Evolutionary conservation across 345 rosid genomes (phyloP).

Genomic region (Hibiscus tridactylites): DNA sequence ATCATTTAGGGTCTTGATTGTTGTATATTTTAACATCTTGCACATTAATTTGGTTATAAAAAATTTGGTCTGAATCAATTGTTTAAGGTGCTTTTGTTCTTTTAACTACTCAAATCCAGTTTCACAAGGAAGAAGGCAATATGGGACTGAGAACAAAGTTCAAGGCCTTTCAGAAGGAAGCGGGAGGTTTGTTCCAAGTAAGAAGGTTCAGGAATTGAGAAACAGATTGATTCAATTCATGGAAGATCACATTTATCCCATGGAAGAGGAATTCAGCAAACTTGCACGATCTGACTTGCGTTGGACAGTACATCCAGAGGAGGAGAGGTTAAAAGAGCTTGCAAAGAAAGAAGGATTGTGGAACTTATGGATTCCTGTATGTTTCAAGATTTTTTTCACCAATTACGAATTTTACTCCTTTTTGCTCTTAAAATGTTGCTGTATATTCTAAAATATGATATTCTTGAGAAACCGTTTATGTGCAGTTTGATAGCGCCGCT

Average conservation of each 20-base stretch:
- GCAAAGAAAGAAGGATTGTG: slow-evolving; percentile 89
- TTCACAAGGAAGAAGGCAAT: slow-evolving; percentile 22
- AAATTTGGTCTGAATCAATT: not conserved
- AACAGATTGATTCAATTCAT: slow-evolving; percentile 65
- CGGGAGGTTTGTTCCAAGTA: slow-evolving; percentile 65
- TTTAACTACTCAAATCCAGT: slow-evolving; percentile 20
- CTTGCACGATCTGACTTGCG: slow-evolving; percentile 65
- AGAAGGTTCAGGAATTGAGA: slow-evolving; percentile 58
- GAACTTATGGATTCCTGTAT: slow-evolving; percentile 91
- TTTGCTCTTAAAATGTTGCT: not conserved
- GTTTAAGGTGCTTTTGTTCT: slow-evolving; percentile 2
- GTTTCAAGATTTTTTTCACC: slow-evolving; percentile 6
- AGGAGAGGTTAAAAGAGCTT: slow-evolving; percentile 76
- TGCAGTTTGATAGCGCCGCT: slow-evolving; percentile 85
- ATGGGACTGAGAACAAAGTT: slow-evolving; percentile 17
- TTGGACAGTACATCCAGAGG: slow-evolving; percentile 90
- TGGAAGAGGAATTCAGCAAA: slow-evolving; percentile 70
- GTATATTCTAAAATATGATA: not conserved
- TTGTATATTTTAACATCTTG: slow-evolving; percentile 3
- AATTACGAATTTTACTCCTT: not conserved
- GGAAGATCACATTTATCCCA: slow-evolving; percentile 82
- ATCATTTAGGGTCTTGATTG: not conserved
- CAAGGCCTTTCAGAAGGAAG: slow-evolving; percentile 38
- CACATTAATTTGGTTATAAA: not conserved
- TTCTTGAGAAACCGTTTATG: not conserved